phyloP scores from a whole-genome alignment of 768 basidiomycete species.

The Lyophyllum decastes region DNA sequence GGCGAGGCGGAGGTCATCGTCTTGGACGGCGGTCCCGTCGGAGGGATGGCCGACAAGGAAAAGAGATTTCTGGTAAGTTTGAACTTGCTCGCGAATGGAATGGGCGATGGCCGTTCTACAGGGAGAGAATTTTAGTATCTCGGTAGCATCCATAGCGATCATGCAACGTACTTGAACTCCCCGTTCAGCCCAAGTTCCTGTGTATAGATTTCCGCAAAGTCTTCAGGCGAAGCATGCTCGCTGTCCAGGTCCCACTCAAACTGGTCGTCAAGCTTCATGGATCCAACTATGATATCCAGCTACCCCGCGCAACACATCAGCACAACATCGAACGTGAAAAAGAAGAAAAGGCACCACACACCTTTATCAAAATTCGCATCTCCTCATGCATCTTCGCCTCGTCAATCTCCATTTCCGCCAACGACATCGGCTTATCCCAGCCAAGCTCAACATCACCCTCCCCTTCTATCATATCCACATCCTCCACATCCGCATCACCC shows the following conservation, averaged over 20 bases:
- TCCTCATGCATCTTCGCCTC: slow-evolving; percentile 76
- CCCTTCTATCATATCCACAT: slow-evolving; percentile 33
- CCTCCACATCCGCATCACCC: slow-evolving; percentile 25
- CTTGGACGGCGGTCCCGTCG: slow-evolving; percentile 75
- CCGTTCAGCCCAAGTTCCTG: slow-evolving; percentile 87
- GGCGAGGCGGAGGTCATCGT: slow-evolving; percentile 89
- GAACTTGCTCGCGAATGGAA: slow-evolving; percentile 93
- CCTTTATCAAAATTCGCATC: slow-evolving; percentile 90
- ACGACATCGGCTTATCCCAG: slow-evolving; percentile 46
- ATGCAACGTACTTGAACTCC: slow-evolving; percentile 80
- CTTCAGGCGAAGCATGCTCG: slow-evolving; percentile 79
- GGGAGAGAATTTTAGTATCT: not conserved
- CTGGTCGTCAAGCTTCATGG: slow-evolving; percentile 91
- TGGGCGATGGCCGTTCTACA: slow-evolving; percentile 93
- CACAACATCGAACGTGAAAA: slow-evolving; percentile 2
- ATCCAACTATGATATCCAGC: slow-evolving; percentile 95
- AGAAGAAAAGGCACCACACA: slow-evolving; percentile 29
- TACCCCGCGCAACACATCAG: slow-evolving; percentile 30
- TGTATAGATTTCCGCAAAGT: slow-evolving; percentile 86
- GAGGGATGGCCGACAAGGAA: slow-evolving; percentile 88
- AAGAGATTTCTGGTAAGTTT: slow-evolving; percentile 88
- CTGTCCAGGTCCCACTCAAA: slow-evolving; percentile 98
- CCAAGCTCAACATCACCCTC: slow-evolving; percentile 23
- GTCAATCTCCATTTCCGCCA: slow-evolving; percentile 67
- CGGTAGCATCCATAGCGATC: not conserved